Conservation (phyloP, 768 basidiomycete species). For the Boletus reticulatus region DNA sequence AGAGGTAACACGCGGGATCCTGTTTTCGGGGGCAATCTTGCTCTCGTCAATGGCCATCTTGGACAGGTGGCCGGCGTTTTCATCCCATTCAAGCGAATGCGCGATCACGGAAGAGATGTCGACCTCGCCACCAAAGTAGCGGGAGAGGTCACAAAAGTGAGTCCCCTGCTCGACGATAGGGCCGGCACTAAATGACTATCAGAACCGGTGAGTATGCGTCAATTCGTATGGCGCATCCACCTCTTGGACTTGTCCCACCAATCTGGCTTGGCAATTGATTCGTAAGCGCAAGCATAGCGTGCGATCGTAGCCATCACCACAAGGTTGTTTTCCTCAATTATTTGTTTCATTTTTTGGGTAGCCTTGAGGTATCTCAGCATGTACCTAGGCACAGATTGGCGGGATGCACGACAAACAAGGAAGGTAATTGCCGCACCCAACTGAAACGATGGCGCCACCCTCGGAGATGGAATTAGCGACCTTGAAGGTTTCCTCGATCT, state of each 20-base stretch:
- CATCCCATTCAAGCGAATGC: slow-evolving; percentile 91
- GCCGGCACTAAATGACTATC: slow-evolving; percentile 48
- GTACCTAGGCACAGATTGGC: slow-evolving; percentile 47
- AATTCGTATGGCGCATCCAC: slow-evolving; percentile 41
- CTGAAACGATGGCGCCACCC: slow-evolving; percentile 76
- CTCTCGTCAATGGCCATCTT: slow-evolving; percentile 83
- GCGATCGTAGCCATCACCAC: slow-evolving; percentile 96
- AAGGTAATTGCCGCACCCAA: slow-evolving; percentile 58
- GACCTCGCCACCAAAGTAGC: slow-evolving; percentile 96
- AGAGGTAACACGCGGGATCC: slow-evolving; percentile 90
- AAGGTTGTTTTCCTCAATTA: slow-evolving; percentile 91
- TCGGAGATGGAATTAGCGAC: slow-evolving; percentile 73
- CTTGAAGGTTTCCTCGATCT: slow-evolving; percentile 65
- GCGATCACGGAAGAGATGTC: slow-evolving; percentile 78
- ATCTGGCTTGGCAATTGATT: slow-evolving; percentile 73
- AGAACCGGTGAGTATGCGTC: not conserved
- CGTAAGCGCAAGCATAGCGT: slow-evolving; percentile 89
- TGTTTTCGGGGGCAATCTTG: slow-evolving; percentile 80
- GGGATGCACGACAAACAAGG: not conserved
- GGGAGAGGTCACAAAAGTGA: slow-evolving; percentile 95
- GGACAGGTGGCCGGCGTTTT: slow-evolving; percentile 80
- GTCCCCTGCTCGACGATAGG: slow-evolving; percentile 92
- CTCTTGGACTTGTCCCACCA: slow-evolving; percentile 96
- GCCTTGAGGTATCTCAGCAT: slow-evolving; percentile 94
- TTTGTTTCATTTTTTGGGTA: slow-evolving; percentile 95